Percentiles rank a stretch among this genome's conserved stretches.
Evolutionary conservation across 192 early-diverging fungal genomes (phyloP).

Genomic region (Coemansia umbellata): DNA sequence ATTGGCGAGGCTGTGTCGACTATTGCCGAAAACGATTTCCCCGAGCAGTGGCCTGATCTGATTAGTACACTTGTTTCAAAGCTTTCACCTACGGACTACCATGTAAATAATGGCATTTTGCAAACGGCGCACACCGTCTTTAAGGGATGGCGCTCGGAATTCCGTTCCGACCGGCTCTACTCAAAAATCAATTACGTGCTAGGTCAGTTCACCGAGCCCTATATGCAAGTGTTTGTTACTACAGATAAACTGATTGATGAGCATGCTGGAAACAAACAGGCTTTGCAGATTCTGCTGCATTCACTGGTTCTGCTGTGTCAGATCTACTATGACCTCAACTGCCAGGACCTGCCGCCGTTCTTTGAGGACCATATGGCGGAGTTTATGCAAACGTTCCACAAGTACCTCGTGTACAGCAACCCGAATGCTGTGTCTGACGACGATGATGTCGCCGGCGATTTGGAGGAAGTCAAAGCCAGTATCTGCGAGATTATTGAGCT

Average conservation of each 20-base stretch:
- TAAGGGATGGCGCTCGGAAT: constrained; percentile 84
- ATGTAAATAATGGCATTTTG: constrained; percentile 86
- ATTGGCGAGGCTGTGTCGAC: constrained; percentile 90
- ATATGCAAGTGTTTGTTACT: constrained; percentile 76
- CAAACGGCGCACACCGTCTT: constrained; percentile 96
- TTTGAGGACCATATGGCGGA: constrained; percentile 87
- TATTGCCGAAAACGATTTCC: constrained; percentile 93
- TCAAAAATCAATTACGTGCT: constrained; percentile 90
- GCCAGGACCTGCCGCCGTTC: constrained; percentile 94
- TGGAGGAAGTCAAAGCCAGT: constrained; percentile 88
- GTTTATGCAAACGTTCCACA: constrained; percentile 82
- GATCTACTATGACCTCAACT: constrained; percentile 94
- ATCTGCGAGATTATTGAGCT: constrained; percentile 91
- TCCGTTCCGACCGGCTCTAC: constrained; percentile 76
- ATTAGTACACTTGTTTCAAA: constrained; percentile 73
- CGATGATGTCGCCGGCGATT: constrained; percentile 75
- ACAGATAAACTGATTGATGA: constrained; percentile 76
- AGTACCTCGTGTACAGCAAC: constrained; percentile 83
- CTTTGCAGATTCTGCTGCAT: constrained; percentile 69
- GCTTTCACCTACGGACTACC: constrained; percentile 72
- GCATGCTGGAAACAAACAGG: constrained; percentile 58
- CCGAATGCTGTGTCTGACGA: constrained; percentile 65
- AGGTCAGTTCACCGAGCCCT: constrained; percentile 77
- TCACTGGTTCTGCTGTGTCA: constrained; percentile 74
- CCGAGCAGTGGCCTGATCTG: constrained; percentile 79